Evolutionary conservation across 2,329 filamentous ascomycete species (phyloP).

Genomic region (Stylonectria norvegica): DNA sequence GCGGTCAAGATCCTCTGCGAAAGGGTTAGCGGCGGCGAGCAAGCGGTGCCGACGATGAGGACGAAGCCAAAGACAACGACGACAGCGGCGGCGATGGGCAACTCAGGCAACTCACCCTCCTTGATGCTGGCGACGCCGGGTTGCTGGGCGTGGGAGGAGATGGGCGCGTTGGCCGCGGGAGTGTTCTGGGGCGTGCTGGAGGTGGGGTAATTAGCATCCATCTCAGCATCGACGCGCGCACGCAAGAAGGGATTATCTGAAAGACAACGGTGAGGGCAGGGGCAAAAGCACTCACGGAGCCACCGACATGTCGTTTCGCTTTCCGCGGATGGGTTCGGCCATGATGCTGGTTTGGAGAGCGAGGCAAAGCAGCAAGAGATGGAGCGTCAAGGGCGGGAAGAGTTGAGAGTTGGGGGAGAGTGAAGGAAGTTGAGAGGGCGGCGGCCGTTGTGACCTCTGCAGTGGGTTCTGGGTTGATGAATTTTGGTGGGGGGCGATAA

Average conservation of each 20-base stretch:
- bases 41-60: conserved; percentile 8
- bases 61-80: conserved; percentile 7
- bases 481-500: conserved; percentile 40
- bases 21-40: too few species aligned
- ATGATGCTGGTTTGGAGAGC: conserved; percentile 39
- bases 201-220: conserved; percentile 38
- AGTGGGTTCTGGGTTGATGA: conserved; percentile 38
- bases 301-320: conserved; percentile 53
- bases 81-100: conserved; percentile 3
- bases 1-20: conserved; percentile 82
- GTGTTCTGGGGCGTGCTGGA: conserved; percentile 96
- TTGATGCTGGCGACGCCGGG: conserved; percentile 93
- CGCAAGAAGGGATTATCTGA: too few species aligned
- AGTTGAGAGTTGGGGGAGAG: conserved; percentile 29
- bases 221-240: conserved; percentile 17
- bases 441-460: conserved; percentile 34
- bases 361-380: conserved; percentile 27
- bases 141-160: conserved; percentile 95
- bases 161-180: conserved; percentile 89
- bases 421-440: conserved; percentile 34
- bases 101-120: conserved; percentile 67
- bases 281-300: conserved; percentile 52
- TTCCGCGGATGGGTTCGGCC: conserved; percentile 63
- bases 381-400: conserved; percentile 26
- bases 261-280: not conserved